Conservation (phyloP, 352 stramenopile genomes). For the Globisporangium recalcitrans region DNA sequence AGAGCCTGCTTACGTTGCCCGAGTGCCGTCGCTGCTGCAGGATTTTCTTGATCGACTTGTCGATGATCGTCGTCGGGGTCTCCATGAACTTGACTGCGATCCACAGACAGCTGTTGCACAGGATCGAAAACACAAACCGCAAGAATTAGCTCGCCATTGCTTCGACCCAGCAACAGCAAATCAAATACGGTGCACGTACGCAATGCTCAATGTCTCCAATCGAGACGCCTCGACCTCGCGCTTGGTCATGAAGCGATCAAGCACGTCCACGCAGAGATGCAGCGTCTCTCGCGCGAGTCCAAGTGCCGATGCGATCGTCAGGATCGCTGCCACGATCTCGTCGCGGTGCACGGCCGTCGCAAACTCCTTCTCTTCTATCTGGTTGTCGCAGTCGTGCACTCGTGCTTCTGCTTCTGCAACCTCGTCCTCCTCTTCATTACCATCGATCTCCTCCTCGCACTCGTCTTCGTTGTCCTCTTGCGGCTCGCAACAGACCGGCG, state of each 20-base stretch:
- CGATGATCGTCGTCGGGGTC: constrained; percentile 45
- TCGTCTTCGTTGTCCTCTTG: background rate
- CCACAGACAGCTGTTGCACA: constrained; percentile 45
- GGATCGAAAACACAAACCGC: constrained; percentile 1
- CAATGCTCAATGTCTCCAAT: constrained; percentile 56
- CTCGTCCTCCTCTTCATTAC: background rate
- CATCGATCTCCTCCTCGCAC: background rate
- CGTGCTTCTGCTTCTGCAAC: background rate
- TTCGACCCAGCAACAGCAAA: background rate
- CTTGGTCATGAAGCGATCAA: constrained; percentile 44
- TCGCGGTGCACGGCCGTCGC: constrained; percentile 42
- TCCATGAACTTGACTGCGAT: constrained; percentile 73
- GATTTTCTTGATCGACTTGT: constrained; percentile 60
- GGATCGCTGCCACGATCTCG: constrained; percentile 55
- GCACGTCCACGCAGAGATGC: constrained; percentile 47
- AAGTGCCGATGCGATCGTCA: constrained; percentile 61
- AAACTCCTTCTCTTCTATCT: constrained; percentile 14
- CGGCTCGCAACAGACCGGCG: background rate
- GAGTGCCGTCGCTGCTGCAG: constrained; percentile 49
- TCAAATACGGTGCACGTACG: constrained; percentile 25
- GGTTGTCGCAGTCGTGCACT: background rate
- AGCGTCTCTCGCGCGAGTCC: constrained; percentile 54
- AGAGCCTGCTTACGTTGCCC: constrained; percentile 42
- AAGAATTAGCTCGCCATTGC: too few relatives aligned
- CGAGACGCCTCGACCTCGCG: constrained; percentile 19